These are phyloP conservation scores for Solanum chiquidenum DNA, from an alignment of 257 asterid species.

Conservation along the genomic window DNA sequence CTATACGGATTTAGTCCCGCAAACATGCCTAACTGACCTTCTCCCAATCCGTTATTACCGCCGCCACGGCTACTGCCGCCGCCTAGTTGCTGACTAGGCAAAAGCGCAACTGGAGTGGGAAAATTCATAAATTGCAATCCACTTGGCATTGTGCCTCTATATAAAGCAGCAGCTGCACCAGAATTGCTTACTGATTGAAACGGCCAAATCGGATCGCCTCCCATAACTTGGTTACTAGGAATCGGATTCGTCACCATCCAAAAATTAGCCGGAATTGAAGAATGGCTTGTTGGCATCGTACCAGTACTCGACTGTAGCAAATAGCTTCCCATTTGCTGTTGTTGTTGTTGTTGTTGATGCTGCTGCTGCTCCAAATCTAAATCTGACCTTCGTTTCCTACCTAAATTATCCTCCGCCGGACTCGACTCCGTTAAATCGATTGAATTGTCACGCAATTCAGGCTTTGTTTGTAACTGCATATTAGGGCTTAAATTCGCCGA, in stretches of 20 bases:
- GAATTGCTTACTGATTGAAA: constrained; percentile 45
- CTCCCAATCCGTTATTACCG: constrained; percentile 40
- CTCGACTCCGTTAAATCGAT: constrained; percentile 30
- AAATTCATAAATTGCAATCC: constrained; percentile 91
- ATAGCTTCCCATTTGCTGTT: constrained; percentile 67
- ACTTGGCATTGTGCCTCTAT: constrained; percentile 66
- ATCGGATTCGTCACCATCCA: constrained; percentile 88
- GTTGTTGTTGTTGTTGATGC: constrained; percentile 14
- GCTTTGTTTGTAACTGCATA: constrained; percentile 42
- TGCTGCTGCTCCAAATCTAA: constrained; percentile 36
- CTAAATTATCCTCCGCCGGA: constrained; percentile 46
- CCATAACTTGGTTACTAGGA: constrained; percentile 54
- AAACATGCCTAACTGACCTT: constrained; percentile 56
- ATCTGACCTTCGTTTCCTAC: constrained; percentile 56
- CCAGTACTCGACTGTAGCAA: constrained; percentile 61
- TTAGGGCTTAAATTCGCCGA: constrained; percentile 33
- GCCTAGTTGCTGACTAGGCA: constrained; percentile 60
- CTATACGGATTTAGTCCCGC: constrained; percentile 51
- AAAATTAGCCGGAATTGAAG: constrained; percentile 73
- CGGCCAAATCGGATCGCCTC: constrained; percentile 83
- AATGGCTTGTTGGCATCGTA: constrained; percentile 59
- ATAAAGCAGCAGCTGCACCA: constrained; percentile 36
- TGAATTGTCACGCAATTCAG: constrained; percentile 40
- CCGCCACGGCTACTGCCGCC: constrained; percentile 4
- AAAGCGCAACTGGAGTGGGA: constrained; percentile 59